Base-by-base conservation (phyloP, 768 basidiomycete genomes). In the Rhizopogon vesiculosus region DNA sequence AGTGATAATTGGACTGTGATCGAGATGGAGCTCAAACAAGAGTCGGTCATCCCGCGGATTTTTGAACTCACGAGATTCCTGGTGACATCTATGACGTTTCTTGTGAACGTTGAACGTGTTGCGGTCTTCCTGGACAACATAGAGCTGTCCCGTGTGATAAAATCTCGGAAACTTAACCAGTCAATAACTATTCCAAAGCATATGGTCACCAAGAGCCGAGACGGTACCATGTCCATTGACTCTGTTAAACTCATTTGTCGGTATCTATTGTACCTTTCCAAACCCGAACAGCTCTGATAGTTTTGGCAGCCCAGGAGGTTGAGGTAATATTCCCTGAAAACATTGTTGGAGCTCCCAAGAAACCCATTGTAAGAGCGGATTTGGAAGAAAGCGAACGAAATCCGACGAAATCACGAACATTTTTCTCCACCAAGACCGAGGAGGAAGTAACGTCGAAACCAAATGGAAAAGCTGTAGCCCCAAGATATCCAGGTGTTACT, bases 11-110 rank as follows among this genome's bases (percentile, higher is more conserved):
- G 79, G 73, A 77, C 79, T 5, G 62, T 70, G 0, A 79, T 82
- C 58, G 69, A 75, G n/a, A 77, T 83, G 74, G 68, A 70, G 13
- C 63, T 80, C 3, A 69, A 78, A 8, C 73, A 78, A 45, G 72
- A 74, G 1, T 66, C 64, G 1, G 65, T 74, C 0, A 66, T 81
- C 42, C 76, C 74, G 0, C 74, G 74, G 40, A 68, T 70, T 15
- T 71, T 78, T 29, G 78, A 81, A 51, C 69, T 83, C 48, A 70
- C 76, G 7, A 64, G 75, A 12, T 81, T 82, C 66, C 69, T 82
- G 25, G 65, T 74, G 19, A 74, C 78, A 6, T 72, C 74, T n/a
- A 61, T 83, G 40, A 78, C 79, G 0, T 83, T 83, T 65, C 78
- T 80, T 66, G 62, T 63, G 1, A 69, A 69, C 13, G 68, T 83